Evolutionary conservation across 352 stramenopile species (phyloP).

Genomic region (Pilasporangium apinafurcum): DNA sequence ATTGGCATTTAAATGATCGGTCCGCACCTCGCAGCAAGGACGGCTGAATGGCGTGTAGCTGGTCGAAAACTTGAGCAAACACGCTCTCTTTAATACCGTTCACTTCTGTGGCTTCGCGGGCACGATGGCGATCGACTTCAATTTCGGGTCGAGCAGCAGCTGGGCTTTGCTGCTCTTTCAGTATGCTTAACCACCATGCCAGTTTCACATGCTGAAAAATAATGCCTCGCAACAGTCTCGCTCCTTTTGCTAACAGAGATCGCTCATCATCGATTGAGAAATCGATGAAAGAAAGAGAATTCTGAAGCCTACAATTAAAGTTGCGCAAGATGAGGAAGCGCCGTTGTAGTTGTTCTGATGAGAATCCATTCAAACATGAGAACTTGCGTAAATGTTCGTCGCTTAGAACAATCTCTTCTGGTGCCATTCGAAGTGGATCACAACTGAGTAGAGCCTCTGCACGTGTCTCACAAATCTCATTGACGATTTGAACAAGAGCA

Average conservation of each 20-base stretch:
- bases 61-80: constrained; percentile 83
- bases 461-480: constrained; percentile 75
- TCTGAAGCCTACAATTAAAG: constrained; percentile 84
- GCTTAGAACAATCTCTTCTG: constrained; percentile 70
- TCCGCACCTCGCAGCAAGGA: constrained; percentile 76
- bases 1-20: constrained; percentile 89
- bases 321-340: constrained; percentile 84
- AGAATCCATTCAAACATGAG: constrained; percentile 31
- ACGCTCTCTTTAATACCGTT: constrained; percentile 67
- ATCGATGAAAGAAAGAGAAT: constrained; percentile 82
- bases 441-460: constrained; percentile 71
- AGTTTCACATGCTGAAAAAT: constrained; percentile 88
- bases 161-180: constrained; percentile 83
- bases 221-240: constrained; percentile 51
- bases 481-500: constrained; percentile 75
- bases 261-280: constrained; percentile 56
- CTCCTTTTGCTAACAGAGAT: constrained; percentile 56
- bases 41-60: constrained; percentile 82
- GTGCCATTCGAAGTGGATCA: constrained; percentile 77
- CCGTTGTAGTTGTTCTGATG: constrained; percentile 53
- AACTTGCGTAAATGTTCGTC: constrained; percentile 58
- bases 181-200: constrained; percentile 81
- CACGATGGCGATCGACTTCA: constrained; percentile 77
- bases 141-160: constrained; percentile 76
- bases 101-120: constrained; percentile 50